A percentile compares a stretch with the other conserved stretches of the same genome.
phyloP scores from a whole-genome alignment of 352 stramenopile genomes.

The Globisporangium uncinulatum region DNA sequence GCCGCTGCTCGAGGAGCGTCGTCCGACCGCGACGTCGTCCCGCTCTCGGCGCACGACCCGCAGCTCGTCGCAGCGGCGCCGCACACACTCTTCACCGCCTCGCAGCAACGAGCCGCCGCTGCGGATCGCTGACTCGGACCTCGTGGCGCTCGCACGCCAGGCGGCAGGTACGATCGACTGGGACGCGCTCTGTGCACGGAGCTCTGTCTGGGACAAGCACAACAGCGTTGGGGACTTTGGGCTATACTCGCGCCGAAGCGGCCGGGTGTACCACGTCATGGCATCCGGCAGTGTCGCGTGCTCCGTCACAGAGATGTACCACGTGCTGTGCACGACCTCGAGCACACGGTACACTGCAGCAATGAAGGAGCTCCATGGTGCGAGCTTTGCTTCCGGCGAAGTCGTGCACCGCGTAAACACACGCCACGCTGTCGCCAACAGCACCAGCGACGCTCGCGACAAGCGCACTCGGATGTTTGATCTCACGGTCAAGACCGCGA shows the following conservation, averaged over 20 bases:
- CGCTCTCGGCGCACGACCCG: neutral
- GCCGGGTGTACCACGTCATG: constrained; percentile 10
- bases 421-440: neutral
- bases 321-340: constrained; percentile 21
- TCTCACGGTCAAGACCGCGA: constrained; percentile 25
- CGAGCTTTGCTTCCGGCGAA: constrained; percentile 21
- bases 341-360: constrained; percentile 16
- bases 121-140: constrained; percentile 6
- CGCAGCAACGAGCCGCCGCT: neutral
- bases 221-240: constrained; percentile 15
- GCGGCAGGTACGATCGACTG: constrained; percentile 10
- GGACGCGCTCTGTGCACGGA: constrained; percentile 12
- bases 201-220: constrained; percentile 16
- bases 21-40: neutral
- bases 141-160: neutral
- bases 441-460: neutral
- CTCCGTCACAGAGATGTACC: constrained; percentile 29
- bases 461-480: neutral
- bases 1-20: constrained; percentile 7
- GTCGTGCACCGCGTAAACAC: constrained; percentile 25
- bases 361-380: constrained; percentile 28
- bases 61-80: neutral
- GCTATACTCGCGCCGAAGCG: constrained; percentile 15
- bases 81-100: neutral
- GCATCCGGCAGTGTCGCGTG: constrained; percentile 26